Evolutionary conservation across 805 yeast genomes (phyloP).

Genomic region (Nakazawaea ernobii): DNA sequence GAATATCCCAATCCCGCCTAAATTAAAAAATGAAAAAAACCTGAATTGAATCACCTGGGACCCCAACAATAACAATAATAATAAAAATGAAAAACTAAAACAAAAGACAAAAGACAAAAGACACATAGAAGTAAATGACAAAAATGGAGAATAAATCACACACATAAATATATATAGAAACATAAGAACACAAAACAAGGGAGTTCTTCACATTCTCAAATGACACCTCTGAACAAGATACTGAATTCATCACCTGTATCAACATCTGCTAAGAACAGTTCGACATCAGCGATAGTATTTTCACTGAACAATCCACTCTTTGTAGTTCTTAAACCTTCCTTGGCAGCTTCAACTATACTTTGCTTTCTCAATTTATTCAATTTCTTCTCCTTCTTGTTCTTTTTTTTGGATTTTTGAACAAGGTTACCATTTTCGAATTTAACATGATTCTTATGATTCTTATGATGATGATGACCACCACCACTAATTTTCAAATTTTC

Average conservation of each 20-base stretch:
- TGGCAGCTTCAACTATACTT: constrained; percentile 67
- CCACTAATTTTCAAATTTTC: background rate
- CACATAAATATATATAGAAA: background rate
- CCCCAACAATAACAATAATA: no score
- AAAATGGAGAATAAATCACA: no score
- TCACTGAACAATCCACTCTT: constrained; percentile 75
- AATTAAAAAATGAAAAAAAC: no score
- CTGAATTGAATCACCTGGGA: no score
- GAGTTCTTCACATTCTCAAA: background rate
- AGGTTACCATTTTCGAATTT: background rate
- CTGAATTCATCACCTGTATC: constrained; percentile 36
- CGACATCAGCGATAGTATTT: constrained; percentile 67
- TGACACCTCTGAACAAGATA: constrained; percentile 25
- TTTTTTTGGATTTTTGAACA: constrained; percentile 25
- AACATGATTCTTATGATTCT: background rate
- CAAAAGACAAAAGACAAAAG: no score
- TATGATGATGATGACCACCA: background rate
- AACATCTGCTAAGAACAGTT: constrained; percentile 55
- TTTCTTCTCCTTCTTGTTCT: constrained; percentile 27
- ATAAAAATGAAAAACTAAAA: no score
- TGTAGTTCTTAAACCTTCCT: constrained; percentile 71
- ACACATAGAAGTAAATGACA: no score
- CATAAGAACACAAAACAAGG: no score
- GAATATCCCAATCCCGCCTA: no score
- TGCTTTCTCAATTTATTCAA: constrained; percentile 46